phyloP scores from a whole-genome alignment of 192 early-diverging fungal species.

The Rhizoclosmatium sp. region DNA sequence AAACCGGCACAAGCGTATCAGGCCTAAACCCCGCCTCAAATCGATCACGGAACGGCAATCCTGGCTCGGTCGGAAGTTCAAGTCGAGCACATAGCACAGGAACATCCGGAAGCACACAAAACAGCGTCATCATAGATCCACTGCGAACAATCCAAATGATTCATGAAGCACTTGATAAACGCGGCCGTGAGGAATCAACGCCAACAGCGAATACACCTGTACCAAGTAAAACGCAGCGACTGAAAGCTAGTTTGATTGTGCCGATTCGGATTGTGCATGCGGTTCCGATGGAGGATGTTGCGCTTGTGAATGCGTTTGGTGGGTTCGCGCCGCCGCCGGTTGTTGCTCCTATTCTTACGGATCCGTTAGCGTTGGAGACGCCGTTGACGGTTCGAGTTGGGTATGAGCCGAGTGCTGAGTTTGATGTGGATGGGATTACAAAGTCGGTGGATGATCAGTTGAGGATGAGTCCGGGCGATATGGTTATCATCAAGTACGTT shows the following conservation, averaged over 20 bases:
- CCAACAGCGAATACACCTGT: neutral
- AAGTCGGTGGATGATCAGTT: slow-evolving; percentile 25
- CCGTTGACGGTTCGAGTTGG: slow-evolving; percentile 26
- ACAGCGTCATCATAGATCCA: slow-evolving; percentile 29
- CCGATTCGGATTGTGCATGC: slow-evolving; percentile 25
- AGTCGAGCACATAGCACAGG: slow-evolving; percentile 2
- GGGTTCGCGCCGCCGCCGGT: neutral
- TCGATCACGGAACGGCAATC: neutral
- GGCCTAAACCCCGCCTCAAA: neutral
- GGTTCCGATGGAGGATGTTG: slow-evolving; percentile 15
- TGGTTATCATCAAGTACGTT: slow-evolving; percentile 22
- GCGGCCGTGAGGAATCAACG: neutral
- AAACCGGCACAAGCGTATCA: slow-evolving; percentile 10
- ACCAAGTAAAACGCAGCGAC: neutral
- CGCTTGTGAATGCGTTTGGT: slow-evolving; percentile 26
- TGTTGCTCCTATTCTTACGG: neutral
- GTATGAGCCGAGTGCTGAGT: slow-evolving; percentile 21
- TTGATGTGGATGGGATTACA: neutral
- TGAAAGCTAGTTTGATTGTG: slow-evolving; percentile 35
- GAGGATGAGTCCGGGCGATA: slow-evolving; percentile 25
- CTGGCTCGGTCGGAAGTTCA: neutral
- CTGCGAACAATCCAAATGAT: slow-evolving; percentile 37
- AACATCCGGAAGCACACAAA: slow-evolving; percentile 20
- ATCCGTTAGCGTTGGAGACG: neutral
- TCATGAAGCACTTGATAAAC: slow-evolving; percentile 33